A percentile compares a stretch with the other conserved stretches of the same genome.
Conservation (phyloP, 495 filamentous ascomycete species). For the Xylaria intraflava region DNA sequence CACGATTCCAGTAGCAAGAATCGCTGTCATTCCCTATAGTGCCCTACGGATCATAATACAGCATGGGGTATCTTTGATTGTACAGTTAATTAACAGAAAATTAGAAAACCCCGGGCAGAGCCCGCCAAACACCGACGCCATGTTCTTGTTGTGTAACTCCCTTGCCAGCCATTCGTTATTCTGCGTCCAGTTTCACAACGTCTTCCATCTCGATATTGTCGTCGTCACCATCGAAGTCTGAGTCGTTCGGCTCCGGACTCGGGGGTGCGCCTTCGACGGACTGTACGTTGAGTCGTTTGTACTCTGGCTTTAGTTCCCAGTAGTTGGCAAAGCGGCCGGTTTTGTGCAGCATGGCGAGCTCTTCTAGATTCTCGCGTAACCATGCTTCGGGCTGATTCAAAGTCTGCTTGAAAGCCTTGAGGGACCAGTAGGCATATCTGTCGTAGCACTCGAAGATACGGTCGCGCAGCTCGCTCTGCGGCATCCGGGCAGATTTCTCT, state of each 20-base stretch:
- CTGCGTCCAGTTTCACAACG: conserved; percentile 28
- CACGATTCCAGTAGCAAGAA: background rate
- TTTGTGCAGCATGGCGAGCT: conserved; percentile 74
- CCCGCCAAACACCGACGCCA: background rate
- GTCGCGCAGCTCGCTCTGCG: conserved; percentile 79
- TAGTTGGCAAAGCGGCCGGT: conserved; percentile 73
- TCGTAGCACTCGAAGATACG: conserved; percentile 74
- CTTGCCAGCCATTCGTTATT: background rate
- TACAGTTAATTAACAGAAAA: background rate
- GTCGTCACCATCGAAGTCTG: conserved; percentile 58
- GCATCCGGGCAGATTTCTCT: conserved; percentile 81
- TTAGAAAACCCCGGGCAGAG: background rate
- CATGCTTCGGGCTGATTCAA: conserved; percentile 86
- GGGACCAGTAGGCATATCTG: conserved; percentile 79
- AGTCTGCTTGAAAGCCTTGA: conserved; percentile 66
- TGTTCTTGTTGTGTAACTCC: background rate
- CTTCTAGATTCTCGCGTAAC: conserved; percentile 74
- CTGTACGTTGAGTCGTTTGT: conserved; percentile 50
- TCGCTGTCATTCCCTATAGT: background rate
- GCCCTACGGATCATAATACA: background rate
- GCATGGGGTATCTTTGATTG: background rate
- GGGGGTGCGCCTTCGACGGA: conserved; percentile 42
- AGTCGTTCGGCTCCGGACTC: conserved; percentile 39
- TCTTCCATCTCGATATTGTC: conserved; percentile 74
- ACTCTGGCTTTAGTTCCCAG: conserved; percentile 74